These are phyloP conservation scores for Globisporangium emineosum DNA, from an alignment of 352 stramenopile species.

Conservation along the genomic window DNA sequence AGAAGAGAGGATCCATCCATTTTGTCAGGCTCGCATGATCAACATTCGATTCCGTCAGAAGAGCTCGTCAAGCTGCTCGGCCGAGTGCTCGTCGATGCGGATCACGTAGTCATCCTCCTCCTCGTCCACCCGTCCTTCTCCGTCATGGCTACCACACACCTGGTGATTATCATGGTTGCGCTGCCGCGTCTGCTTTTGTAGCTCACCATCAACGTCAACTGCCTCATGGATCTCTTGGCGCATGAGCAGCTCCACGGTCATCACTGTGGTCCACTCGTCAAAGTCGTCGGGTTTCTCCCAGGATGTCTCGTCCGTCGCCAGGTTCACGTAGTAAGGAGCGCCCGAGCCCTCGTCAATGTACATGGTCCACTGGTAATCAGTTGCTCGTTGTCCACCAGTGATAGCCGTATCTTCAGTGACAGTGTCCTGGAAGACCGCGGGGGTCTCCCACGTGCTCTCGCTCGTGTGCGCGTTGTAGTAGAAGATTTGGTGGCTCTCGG, in stretches of 20 bases:
- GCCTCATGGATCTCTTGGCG: background rate
- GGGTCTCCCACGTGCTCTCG: conserved; percentile 57
- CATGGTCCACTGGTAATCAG: conserved; percentile 29
- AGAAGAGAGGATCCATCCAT: background rate
- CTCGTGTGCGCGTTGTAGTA: conserved; percentile 68
- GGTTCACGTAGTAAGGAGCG: conserved; percentile 53
- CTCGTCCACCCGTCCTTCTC: background rate
- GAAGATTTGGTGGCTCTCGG: conserved; percentile 47
- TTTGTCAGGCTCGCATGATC: background rate
- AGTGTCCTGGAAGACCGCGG: conserved; percentile 13
- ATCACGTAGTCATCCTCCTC: conserved; percentile 51
- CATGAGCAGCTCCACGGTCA: conserved; percentile 10
- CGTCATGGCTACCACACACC: background rate
- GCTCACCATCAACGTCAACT: background rate
- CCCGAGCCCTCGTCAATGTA: conserved; percentile 45
- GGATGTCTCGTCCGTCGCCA: conserved; percentile 39
- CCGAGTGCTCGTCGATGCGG: conserved; percentile 25
- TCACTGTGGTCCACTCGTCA: background rate
- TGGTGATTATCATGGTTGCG: background rate
- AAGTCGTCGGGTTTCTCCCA: conserved; percentile 45
- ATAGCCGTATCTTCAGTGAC: conserved; percentile 8
- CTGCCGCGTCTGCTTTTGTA: background rate
- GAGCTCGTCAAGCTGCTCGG: background rate
- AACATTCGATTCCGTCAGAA: background rate
- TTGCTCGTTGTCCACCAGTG: background rate